Evolutionary conservation across 2,329 filamentous ascomycete species (phyloP), one percentile per base, ranked within the genome.

Genomic region (Lasiodiplodia sp.): DNA sequence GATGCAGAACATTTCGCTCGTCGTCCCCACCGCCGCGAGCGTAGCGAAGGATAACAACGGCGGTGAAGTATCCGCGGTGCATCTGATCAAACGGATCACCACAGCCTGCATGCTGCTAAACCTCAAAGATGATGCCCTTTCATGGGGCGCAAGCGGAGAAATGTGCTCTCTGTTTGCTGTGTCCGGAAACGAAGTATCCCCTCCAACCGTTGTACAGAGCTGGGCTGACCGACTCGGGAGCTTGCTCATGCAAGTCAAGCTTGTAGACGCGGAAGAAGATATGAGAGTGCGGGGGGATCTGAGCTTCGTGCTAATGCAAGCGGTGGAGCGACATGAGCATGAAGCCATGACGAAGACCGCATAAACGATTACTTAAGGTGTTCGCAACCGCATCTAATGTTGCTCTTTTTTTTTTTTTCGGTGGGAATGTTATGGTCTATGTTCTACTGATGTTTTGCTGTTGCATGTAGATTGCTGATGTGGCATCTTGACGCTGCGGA

Each of bases 1-100:
- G 2, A 73, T 72, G n/a, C 78, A 80, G 12, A 65, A 74, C 25
- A 7, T 77, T 4, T 34, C 44, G 8, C 44, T 16, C 7, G 23
- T 68, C 11, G 34, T 37, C 1, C 10, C 58, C 2, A 4, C 7
- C 23, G 8, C 53, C 18, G 28, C 6, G 7, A 25, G 5, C n/a
- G 4, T 14, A 0, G 12, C 14, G 2, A 14, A 44, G 11, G 12
- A 14, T 40, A n/a, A 10, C 37, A 47, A 16, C 4, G 16, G n/a
- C 25, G 6, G 40, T 5, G 56, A n/a, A 25, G 23, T 14, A 16
- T 23, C 57, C 23, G 18, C 10, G 18, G 25, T 18, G 3, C 38
- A 62, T 16, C 21, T 66, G 21, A 16, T 34, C 16, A 12, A 8
- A 28, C n/a, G 25, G 5, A 64, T 38, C 5, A 14, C 44, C 11